Evolutionary conservation across 176 grass and related monocot genomes (phyloP), one percentile per base, ranked within the genome.

Genomic region (Pontederia crassipes): DNA sequence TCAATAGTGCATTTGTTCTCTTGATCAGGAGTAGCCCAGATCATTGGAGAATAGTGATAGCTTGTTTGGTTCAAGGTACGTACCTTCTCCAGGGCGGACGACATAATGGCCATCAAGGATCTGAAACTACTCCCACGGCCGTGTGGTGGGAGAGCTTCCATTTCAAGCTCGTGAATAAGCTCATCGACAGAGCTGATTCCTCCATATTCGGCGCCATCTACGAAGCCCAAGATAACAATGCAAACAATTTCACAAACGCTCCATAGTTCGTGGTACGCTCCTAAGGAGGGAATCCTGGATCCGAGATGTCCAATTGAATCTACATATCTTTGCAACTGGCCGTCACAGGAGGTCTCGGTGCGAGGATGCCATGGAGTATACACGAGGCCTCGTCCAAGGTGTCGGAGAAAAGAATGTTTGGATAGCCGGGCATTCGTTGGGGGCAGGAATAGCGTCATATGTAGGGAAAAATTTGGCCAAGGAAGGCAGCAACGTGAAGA

Each of bases 61-160:
- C 72, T 1, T 65, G 66, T 76, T 59, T 81, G 72, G 72, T 81
- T 65, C 79, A 76, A 65, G 66, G 66, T 45, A 57, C 72, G 4
- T 81, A 81, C 58, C 65, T 75, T 49, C 59, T 75, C 2, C 72
- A 81, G 67, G 67, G 65, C 8, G 79, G 75, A 17, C 57, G 72
- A 13, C 67, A 75, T 28, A 32, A 50, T 56, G 17, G 49, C 20
- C 66, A 51, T 12, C 45, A 64, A 20, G 40, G 61, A 28, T 16
- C 32, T 4, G 58, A 70, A 71, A 52, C 71, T 51, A 8, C 40
- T 57, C 72, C 79, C 2, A 72, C 65, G 57, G 5, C 52, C 17
- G n/a, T n/a, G n/a, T 81, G 79, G 79, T 81, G 72, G 79, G 24
- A 75, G 58, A 58, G 45, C 52, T 81, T 75, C 59, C 59, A 74